A percentile compares a stretch with the other conserved stretches of the same genome.
These are phyloP conservation scores for Geosmithia flava DNA, from an alignment of 2,329 filamentous ascomycete genomes.

Conservation along the genomic window DNA sequence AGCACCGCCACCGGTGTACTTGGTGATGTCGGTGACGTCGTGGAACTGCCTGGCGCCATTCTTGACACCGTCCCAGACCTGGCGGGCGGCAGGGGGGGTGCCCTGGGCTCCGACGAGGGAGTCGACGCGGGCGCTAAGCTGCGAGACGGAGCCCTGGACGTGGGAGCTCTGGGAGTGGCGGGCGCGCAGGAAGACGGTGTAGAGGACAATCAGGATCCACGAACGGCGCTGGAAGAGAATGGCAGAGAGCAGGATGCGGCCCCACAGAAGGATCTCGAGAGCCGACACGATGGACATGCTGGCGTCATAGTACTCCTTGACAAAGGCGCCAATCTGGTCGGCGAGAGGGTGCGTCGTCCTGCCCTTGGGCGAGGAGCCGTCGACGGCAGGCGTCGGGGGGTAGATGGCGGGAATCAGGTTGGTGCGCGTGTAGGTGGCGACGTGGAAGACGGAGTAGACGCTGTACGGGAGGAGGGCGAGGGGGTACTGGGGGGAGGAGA, in stretches of 20 bases:
- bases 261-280: slow-evolving; percentile 81
- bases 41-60: slow-evolving; percentile 58
- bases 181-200: slow-evolving; percentile 86
- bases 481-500: slow-evolving; percentile 78
- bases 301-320: slow-evolving; percentile 95
- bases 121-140: slow-evolving; percentile 65
- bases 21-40: slow-evolving; percentile 65
- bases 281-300: slow-evolving; percentile 88
- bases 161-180: slow-evolving; percentile 84
- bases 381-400: slow-evolving; percentile 47
- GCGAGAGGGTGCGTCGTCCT: slow-evolving; percentile 47
- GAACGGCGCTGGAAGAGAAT: slow-evolving; percentile 82
- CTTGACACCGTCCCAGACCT: slow-evolving; percentile 76
- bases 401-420: slow-evolving; percentile 83
- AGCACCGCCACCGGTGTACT: slow-evolving; percentile 50
- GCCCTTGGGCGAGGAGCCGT: slow-evolving; percentile 41
- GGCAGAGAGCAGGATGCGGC: slow-evolving; percentile 68
- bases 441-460: slow-evolving; percentile 97
- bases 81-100: slow-evolving; percentile 65
- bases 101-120: slow-evolving; percentile 75
- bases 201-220: slow-evolving; percentile 76
- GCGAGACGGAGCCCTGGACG: slow-evolving; percentile 70
- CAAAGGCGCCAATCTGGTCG: slow-evolving; percentile 80
- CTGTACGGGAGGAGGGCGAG: slow-evolving; percentile 87
- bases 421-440: slow-evolving; percentile 88